These are phyloP conservation scores for Eucalyptus tenuipes DNA, from an alignment of 345 rosid species.

Conservation along the genomic window DNA sequence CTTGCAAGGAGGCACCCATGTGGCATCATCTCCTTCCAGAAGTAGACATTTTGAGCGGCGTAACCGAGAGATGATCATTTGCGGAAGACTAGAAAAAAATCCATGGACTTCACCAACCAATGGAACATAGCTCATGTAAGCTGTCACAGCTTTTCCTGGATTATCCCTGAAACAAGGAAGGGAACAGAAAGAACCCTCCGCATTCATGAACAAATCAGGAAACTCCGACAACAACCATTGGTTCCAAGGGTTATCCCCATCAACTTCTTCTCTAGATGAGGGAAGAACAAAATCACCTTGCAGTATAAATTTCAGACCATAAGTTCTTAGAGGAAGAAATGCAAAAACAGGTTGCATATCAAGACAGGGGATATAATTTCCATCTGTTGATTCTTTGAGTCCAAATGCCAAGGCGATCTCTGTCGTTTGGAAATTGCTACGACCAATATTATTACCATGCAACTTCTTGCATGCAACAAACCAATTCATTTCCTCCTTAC, in stretches of 20 bases:
- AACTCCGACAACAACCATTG: conserved; percentile 76
- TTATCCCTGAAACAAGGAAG: conserved; percentile 68
- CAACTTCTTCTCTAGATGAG: conserved; percentile 95
- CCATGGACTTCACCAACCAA: conserved; percentile 91
- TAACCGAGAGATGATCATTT: conserved; percentile 45
- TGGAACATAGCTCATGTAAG: conserved; percentile 83
- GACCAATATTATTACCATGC: conserved; percentile 31
- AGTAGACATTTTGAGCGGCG: conserved; percentile 59
- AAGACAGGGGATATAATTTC: conserved; percentile 45
- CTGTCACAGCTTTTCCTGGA: conserved; percentile 71
- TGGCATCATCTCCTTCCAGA: conserved; percentile 57
- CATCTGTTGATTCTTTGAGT: conserved; percentile 47
- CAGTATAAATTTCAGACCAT: conserved; percentile 84
- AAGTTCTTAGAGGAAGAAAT: conserved; percentile 91
- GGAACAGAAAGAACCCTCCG: conserved; percentile 50
- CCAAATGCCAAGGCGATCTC: conserved; percentile 80
- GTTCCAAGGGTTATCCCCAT: conserved; percentile 87
- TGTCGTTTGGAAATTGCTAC: conserved; percentile 46
- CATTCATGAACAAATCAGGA: conserved; percentile 66
- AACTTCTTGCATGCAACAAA: conserved; percentile 68
- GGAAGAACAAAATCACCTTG: conserved; percentile 96
- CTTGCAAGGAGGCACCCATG: conserved; percentile 87
- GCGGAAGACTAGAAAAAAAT: conserved; percentile 74
- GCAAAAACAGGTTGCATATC: conserved; percentile 82
- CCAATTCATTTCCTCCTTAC: conserved; percentile 74